phyloP scores from a whole-genome alignment of 208 protist species.

The Sergeia podlipaevii region DNA sequence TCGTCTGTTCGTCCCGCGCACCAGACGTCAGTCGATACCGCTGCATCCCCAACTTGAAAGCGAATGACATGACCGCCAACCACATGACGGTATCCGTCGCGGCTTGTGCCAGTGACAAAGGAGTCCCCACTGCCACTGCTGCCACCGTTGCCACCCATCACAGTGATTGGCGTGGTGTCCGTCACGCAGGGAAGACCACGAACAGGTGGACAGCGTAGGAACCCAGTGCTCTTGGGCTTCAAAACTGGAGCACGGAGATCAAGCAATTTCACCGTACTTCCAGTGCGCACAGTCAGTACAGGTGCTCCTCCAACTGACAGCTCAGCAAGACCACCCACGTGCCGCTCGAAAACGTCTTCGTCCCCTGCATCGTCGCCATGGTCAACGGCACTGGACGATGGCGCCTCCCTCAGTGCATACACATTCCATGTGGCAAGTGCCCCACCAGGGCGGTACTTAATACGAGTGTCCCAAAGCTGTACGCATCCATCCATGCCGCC shows the following conservation, averaged over 20 bases:
- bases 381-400: background rate
- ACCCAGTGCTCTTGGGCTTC: background rate
- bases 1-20: slow-evolving; percentile 34
- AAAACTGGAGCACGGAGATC: slow-evolving; percentile 31
- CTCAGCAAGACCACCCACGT: slow-evolving; percentile 69
- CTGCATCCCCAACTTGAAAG: slow-evolving; percentile 14
- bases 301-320: slow-evolving; percentile 12
- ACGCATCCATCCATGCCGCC: slow-evolving; percentile 67
- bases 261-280: slow-evolving; percentile 29
- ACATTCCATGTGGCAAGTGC: slow-evolving; percentile 35
- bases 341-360: slow-evolving; percentile 29
- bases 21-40: slow-evolving; percentile 14
- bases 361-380: background rate
- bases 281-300: slow-evolving; percentile 45
- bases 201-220: slow-evolving; percentile 10
- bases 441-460: slow-evolving; percentile 67
- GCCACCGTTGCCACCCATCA: slow-evolving; percentile 15
- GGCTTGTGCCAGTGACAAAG: slow-evolving; percentile 55
- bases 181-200: slow-evolving; percentile 23
- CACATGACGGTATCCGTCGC: slow-evolving; percentile 32
- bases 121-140: slow-evolving; percentile 4
- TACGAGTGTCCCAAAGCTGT: slow-evolving; percentile 68
- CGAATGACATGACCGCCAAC: slow-evolving; percentile 66
- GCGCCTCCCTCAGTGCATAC: slow-evolving; percentile 14
- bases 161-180: slow-evolving; percentile 39